These are phyloP conservation scores for Tetragonia tetragonoides DNA, from an alignment of 148 eudicot species.

Conservation along the genomic window DNA sequence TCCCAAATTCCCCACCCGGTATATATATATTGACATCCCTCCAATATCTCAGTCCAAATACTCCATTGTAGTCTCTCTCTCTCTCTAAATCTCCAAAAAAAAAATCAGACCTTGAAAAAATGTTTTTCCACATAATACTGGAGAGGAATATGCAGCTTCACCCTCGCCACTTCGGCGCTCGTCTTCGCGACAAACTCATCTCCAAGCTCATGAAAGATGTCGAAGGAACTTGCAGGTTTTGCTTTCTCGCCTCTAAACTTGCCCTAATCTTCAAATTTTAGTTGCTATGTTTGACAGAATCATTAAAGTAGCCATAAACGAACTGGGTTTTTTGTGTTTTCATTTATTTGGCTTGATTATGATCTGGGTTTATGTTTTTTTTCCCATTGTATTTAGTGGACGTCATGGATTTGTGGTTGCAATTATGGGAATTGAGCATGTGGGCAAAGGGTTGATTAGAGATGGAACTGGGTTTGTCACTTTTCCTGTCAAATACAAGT, in stretches of 20 bases:
- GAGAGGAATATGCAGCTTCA: slow-evolving; percentile 94
- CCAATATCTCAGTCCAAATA: no score
- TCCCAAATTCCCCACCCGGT: no score
- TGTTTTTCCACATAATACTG: slow-evolving; percentile 89
- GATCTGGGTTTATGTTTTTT: slow-evolving; percentile 5
- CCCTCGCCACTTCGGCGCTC: slow-evolving; percentile 90
- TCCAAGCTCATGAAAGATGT: slow-evolving; percentile 90
- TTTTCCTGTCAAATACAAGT: slow-evolving; percentile 83
- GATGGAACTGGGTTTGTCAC: slow-evolving; percentile 96
- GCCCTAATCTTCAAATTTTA: background rate
- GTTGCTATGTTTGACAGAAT: background rate
- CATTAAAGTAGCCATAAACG: background rate
- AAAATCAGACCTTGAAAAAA: slow-evolving; percentile 17
- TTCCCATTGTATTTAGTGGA: slow-evolving; percentile 46
- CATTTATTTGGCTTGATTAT: background rate
- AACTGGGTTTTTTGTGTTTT: slow-evolving; percentile 20
- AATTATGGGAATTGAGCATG: slow-evolving; percentile 78
- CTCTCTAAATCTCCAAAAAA: no score
- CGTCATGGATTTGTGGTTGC: slow-evolving; percentile 93
- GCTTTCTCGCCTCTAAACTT: background rate
- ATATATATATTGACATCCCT: no score
- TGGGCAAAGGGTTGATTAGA: slow-evolving; percentile 85
- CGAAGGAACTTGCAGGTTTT: slow-evolving; percentile 94
- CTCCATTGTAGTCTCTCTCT: background rate
- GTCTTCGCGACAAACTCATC: slow-evolving; percentile 80